phyloP scores from a whole-genome alignment of 192 early-diverging fungal genomes.

The Phycomyces nitens region DNA sequence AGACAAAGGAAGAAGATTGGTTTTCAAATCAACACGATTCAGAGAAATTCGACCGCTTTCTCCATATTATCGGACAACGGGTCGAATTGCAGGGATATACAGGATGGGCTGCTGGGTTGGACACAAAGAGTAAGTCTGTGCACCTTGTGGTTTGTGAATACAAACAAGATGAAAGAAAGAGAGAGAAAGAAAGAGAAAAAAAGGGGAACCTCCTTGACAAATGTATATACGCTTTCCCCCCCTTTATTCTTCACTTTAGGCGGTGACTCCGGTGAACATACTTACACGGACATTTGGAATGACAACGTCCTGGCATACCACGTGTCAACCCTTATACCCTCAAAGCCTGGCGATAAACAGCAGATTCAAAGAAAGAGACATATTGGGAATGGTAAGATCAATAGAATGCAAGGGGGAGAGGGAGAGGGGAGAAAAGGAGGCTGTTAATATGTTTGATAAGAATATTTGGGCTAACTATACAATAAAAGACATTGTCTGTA shows the following conservation, averaged over 20 bases:
- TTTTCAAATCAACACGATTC: constrained; percentile 63
- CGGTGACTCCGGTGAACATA: constrained; percentile 66
- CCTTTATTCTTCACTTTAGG: constrained; percentile 28
- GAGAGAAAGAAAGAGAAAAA: not conserved
- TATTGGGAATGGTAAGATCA: constrained; percentile 52
- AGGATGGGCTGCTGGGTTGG: constrained; percentile 74
- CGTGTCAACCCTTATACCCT: constrained; percentile 71
- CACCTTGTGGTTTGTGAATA: not conserved
- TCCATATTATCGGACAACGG: constrained; percentile 67
- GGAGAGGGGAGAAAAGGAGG: not conserved
- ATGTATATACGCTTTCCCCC: not conserved
- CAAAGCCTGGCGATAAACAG: constrained; percentile 59
- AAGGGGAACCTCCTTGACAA: not conserved
- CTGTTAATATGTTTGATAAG: not conserved
- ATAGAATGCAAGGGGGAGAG: not conserved
- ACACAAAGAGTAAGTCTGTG: constrained; percentile 54
- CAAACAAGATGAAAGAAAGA: not conserved
- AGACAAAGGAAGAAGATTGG: constrained; percentile 77
- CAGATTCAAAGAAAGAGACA: constrained; percentile 65
- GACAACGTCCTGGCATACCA: constrained; percentile 77
- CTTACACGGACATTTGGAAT: constrained; percentile 71
- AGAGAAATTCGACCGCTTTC: constrained; percentile 56
- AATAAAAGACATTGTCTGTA: constrained; percentile 52
- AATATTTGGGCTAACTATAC: not conserved
- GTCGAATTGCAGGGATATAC: constrained; percentile 70